phyloP scores from a whole-genome alignment of 1,284 basidiomycete genomes.

The Blastosporella zonata region DNA sequence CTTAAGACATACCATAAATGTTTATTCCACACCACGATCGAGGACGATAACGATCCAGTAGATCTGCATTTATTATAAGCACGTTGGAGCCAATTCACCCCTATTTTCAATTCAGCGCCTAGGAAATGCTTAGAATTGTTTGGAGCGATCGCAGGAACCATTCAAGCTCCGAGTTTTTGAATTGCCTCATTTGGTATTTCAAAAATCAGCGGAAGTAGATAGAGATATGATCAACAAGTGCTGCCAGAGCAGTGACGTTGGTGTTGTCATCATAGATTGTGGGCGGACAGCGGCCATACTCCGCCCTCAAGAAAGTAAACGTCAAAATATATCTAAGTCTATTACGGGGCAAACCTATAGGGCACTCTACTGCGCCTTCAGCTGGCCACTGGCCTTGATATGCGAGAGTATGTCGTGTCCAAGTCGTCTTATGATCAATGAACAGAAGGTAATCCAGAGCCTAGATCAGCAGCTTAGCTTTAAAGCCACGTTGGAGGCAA shows the following conservation, averaged over 20 bases:
- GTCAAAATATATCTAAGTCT: constrained; percentile 3
- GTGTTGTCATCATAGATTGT: neutral
- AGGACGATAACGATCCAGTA: neutral
- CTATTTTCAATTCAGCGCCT: neutral
- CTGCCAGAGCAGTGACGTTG: neutral
- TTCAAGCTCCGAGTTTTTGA: neutral
- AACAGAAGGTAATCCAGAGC: constrained; percentile 40
- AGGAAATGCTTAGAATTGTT: neutral
- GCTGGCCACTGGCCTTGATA: constrained; percentile 14
- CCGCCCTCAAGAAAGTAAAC: neutral
- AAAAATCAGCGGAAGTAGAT: neutral
- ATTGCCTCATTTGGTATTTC: neutral
- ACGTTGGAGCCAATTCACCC: neutral
- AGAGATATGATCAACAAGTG: neutral
- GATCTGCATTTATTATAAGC: too few species aligned
- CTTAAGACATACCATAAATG: neutral
- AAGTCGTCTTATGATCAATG: constrained; percentile 34
- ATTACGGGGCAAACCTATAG: constrained; percentile 16
- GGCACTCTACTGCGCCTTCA: constrained; percentile 18
- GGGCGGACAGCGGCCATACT: neutral
- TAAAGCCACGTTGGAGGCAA: neutral
- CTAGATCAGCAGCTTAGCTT: constrained; percentile 6
- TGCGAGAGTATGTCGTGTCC: constrained; percentile 31
- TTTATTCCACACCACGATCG: constrained; percentile 4
- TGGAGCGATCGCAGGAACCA: neutral